Conservation (phyloP, 2,329 filamentous ascomycete genomes). For the Aspergillus calidoustus region DNA sequence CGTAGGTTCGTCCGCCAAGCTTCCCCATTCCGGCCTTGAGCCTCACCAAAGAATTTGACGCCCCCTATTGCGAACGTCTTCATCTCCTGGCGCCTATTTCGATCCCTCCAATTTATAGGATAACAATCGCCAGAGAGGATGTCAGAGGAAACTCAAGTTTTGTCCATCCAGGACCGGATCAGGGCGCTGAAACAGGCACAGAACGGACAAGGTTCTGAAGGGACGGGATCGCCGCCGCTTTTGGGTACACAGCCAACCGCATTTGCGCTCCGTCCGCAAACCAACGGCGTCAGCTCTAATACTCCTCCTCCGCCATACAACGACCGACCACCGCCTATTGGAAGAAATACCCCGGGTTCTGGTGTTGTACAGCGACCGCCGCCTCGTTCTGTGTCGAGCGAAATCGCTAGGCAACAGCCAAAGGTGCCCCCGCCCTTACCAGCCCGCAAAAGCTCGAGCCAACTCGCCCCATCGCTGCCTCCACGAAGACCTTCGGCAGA, state of each 20-base stretch:
- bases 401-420: slow-evolving; percentile 31
- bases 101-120: neutral
- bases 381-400: slow-evolving; percentile 31
- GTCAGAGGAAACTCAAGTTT: slow-evolving; percentile 48
- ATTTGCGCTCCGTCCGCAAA: slow-evolving; percentile 28
- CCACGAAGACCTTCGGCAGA: slow-evolving; percentile 54
- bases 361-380: slow-evolving; percentile 29
- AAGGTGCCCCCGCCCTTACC: slow-evolving; percentile 52
- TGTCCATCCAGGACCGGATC: slow-evolving; percentile 53
- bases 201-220: slow-evolving; percentile 40
- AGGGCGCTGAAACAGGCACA: slow-evolving; percentile 51
- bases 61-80: neutral
- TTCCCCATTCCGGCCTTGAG: slow-evolving; percentile 17
- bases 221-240: slow-evolving; percentile 33
- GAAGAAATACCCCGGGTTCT: neutral
- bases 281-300: slow-evolving; percentile 4
- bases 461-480: slow-evolving; percentile 53
- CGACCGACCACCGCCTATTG: neutral
- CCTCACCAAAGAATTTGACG: slow-evolving; percentile 10
- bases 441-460: slow-evolving; percentile 46
- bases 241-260: slow-evolving; percentile 30
- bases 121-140: slow-evolving; percentile 27
- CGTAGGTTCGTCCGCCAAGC: slow-evolving; percentile 15
- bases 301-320: slow-evolving; percentile 4
- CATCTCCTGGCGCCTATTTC: neutral